Conservation (phyloP, 208 protist species). For the Acanthamoeba healyi region DNA sequence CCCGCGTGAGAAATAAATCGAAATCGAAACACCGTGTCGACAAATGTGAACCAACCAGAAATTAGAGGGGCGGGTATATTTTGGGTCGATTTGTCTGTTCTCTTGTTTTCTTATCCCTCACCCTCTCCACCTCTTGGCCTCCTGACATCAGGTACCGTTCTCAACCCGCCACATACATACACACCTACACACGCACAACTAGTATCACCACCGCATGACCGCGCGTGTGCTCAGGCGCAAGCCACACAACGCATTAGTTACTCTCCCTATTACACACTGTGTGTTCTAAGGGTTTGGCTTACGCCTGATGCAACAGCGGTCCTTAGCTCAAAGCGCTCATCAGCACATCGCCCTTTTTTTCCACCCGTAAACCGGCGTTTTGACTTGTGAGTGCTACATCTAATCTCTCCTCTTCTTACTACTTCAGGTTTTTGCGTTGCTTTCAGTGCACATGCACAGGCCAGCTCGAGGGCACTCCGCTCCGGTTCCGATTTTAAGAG, state of each 20-base stretch:
- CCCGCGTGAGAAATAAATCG: neutral
- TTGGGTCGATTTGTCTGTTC: neutral
- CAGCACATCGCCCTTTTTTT: conserved; percentile 54
- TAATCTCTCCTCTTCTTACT: neutral
- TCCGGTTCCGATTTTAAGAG: neutral
- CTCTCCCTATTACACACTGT: neutral
- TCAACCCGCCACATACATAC: neutral
- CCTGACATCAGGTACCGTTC: neutral
- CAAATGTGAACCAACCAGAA: neutral
- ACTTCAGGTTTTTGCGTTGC: too few relatives aligned
- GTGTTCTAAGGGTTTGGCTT: neutral
- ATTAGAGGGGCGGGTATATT: neutral
- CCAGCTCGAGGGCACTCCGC: neutral
- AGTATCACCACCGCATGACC: neutral
- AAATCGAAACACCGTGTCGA: neutral
- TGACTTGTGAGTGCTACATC: conserved; percentile 60
- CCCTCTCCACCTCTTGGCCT: neutral
- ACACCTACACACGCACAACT: neutral
- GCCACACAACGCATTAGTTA: conserved; percentile 35
- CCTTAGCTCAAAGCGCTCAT: neutral
- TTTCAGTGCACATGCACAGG: too few relatives aligned
- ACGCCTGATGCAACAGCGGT: conserved; percentile 41
- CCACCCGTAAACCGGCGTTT: conserved; percentile 35
- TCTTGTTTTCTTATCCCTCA: neutral
- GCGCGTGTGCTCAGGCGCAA: neutral